phyloP scores from a whole-genome alignment of 176 grass and related monocot species.

The Rhipidocladum racemiflorum region DNA sequence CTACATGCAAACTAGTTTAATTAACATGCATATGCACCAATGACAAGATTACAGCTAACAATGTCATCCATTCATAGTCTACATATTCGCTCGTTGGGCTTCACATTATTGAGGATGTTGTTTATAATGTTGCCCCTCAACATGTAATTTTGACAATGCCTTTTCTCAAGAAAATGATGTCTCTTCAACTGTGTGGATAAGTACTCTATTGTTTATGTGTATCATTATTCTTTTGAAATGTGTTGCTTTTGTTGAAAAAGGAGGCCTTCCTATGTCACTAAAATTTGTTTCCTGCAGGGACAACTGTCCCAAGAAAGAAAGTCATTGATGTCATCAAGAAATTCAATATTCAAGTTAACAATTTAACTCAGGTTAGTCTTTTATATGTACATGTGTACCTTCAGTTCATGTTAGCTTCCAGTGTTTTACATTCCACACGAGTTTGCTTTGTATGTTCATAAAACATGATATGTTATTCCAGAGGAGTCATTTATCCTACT shows the following conservation, averaged over 20 bases:
- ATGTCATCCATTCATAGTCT: no score
- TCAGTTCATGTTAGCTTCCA: neutral
- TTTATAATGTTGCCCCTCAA: no score
- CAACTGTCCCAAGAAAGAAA: constrained; percentile 55
- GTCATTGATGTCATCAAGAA: constrained; percentile 68
- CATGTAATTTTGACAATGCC: no score
- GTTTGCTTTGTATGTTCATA: neutral
- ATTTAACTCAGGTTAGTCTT: constrained; percentile 83
- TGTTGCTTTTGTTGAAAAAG: neutral
- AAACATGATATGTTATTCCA: neutral
- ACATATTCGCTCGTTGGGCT: no score
- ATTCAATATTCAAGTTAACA: constrained; percentile 96
- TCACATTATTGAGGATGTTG: no score
- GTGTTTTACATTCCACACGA: neutral
- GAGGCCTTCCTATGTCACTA: neutral
- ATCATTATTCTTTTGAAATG: neutral
- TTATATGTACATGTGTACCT: neutral
- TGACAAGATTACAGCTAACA: no score
- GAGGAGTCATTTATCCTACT: neutral
- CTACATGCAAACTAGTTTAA: no score
- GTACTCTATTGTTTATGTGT: neutral
- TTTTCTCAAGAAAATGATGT: no score
- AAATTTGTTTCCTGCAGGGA: constrained; percentile 44
- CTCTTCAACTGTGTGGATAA: no score
- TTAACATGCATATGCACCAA: no score